Conservation (phyloP, 495 filamentous ascomycete species). For the Lophiostoma macrostomum region DNA sequence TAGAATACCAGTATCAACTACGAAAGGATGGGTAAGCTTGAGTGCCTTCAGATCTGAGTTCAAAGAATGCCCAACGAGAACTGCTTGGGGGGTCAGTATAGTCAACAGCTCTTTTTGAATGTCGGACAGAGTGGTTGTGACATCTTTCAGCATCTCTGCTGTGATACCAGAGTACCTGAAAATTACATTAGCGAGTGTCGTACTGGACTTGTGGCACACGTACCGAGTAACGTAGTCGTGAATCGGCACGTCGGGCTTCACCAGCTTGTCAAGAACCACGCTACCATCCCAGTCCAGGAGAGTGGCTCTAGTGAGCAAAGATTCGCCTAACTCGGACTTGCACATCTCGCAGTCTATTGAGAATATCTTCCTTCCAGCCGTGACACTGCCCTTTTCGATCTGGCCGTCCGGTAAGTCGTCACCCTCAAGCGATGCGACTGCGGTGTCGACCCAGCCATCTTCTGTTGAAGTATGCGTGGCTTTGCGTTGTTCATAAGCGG, state of each 20-base stretch:
- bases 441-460: constrained; percentile 81
- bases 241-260: constrained; percentile 82
- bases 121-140: constrained; percentile 79
- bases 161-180: constrained; percentile 74
- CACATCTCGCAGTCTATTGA: constrained; percentile 98
- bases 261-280: constrained; percentile 79
- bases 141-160: constrained; percentile 67
- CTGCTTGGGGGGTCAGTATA: constrained; percentile 68
- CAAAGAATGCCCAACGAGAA: constrained; percentile 88
- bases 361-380: constrained; percentile 75
- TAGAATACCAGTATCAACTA: constrained; percentile 83
- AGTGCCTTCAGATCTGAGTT: constrained; percentile 84
- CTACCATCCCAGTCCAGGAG: constrained; percentile 81
- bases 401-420: constrained; percentile 63
- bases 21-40: constrained; percentile 82
- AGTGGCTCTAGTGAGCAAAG: constrained; percentile 83
- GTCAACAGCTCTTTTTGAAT: constrained; percentile 75
- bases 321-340: constrained; percentile 67
- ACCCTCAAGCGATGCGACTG: constrained; percentile 63
- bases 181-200: constrained; percentile 38
- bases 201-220: constrained; percentile 2
- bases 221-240: constrained; percentile 84
- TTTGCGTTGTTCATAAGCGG: constrained; percentile 49
- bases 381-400: constrained; percentile 76
- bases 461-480: constrained; percentile 45